These are phyloP conservation scores for Leishmania lainsoni DNA, from an alignment of 208 protist species.

Conservation along the genomic window DNA sequence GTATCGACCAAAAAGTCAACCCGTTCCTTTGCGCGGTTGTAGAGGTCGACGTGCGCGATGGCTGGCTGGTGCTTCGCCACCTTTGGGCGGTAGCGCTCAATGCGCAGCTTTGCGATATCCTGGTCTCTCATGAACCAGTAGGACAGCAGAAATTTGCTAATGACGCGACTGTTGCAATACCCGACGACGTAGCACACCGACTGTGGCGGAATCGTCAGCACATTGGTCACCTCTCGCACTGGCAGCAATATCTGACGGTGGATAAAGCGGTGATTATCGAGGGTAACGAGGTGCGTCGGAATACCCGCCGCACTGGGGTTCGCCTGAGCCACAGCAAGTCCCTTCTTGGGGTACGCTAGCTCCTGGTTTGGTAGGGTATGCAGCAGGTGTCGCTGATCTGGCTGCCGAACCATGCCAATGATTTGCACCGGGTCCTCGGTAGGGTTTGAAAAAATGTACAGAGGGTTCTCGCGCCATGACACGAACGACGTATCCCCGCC, in stretches of 20 bases:
- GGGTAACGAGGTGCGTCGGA: constrained; percentile 60
- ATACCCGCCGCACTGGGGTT: constrained; percentile 14
- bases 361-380: constrained; percentile 38
- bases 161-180: constrained; percentile 41
- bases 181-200: constrained; percentile 64
- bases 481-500: constrained; percentile 56
- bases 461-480: constrained; percentile 66
- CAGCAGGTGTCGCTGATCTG: constrained; percentile 54
- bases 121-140: constrained; percentile 46
- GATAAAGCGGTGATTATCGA: constrained; percentile 59
- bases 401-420: constrained; percentile 53
- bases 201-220: constrained; percentile 48
- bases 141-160: constrained; percentile 64
- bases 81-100: constrained; percentile 36
- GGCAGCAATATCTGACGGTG: constrained; percentile 43
- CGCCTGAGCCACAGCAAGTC: constrained; percentile 40
- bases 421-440: constrained; percentile 39
- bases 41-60: constrained; percentile 39
- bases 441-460: constrained; percentile 46
- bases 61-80: constrained; percentile 49
- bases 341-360: constrained; percentile 45
- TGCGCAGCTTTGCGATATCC: constrained; percentile 28
- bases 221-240: constrained; percentile 45
- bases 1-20: constrained; percentile 66
- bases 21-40: constrained; percentile 43